A percentile compares a stretch with the other conserved stretches of the same genome.
Evolutionary conservation across 2,329 filamentous ascomycete species (phyloP).

Genomic region (Coccinonectria pachysandricola): DNA sequence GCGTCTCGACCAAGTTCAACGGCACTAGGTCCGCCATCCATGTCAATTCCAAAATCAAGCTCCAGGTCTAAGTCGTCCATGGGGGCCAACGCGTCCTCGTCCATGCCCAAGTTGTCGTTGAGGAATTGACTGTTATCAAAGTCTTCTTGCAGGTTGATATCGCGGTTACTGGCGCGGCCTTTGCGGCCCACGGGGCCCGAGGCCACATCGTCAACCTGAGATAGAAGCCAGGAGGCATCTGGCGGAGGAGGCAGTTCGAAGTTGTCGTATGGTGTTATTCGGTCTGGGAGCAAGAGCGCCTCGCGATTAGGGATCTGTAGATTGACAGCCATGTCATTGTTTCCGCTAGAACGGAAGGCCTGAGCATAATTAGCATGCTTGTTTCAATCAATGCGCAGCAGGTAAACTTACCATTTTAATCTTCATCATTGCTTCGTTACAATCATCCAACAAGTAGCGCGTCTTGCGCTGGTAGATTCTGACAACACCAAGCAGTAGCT

Average conservation of each 20-base stretch:
- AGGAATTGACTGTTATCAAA: constrained; percentile 72
- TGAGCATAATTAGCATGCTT: constrained; percentile 32
- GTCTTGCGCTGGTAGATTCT: constrained; percentile 97
- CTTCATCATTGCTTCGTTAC: constrained; percentile 93
- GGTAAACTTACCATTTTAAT: constrained; percentile 77
- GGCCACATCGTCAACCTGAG: constrained; percentile 57
- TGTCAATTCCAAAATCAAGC: constrained; percentile 63
- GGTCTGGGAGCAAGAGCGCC: constrained; percentile 80
- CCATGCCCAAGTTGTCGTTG: constrained; percentile 51
- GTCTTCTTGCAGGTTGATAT: constrained; percentile 60
- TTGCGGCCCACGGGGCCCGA: constrained; percentile 44
- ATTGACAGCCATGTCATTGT: constrained; percentile 86
- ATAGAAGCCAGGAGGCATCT: constrained; percentile 75
- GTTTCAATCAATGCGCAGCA: not conserved
- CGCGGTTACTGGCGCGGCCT: constrained; percentile 47
- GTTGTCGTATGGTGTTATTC: constrained; percentile 83
- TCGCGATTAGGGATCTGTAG: constrained; percentile 74
- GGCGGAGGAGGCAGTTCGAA: constrained; percentile 70
- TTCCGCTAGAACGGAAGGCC: constrained; percentile 90
- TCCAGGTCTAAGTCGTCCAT: constrained; percentile 62
- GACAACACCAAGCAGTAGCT: constrained; percentile 89
- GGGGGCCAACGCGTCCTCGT: constrained; percentile 46
- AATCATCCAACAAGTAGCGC: constrained; percentile 91
- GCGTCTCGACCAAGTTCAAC: constrained; percentile 89
- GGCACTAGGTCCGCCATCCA: constrained; percentile 59